A percentile compares a stretch with the other conserved stretches of the same genome.
Evolutionary conservation across 2,329 filamentous ascomycete genomes (phyloP).

Genomic region (Moelleriella libera): DNA sequence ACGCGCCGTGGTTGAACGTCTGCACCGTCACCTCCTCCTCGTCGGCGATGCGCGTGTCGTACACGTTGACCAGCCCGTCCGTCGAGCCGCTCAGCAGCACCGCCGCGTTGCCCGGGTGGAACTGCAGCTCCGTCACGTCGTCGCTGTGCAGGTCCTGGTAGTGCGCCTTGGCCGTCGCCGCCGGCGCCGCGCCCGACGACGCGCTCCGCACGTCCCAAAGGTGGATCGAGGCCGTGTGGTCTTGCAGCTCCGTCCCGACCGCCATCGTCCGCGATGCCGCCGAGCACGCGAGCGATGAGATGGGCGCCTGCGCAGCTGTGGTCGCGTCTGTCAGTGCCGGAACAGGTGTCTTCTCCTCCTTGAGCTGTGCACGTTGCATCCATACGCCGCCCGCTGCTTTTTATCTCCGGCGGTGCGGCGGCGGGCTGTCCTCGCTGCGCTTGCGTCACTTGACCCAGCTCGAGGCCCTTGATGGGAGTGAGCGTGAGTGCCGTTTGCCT

Average conservation of each 20-base stretch:
- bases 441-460: no score
- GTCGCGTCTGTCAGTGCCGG: neutral
- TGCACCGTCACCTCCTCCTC: conserved; percentile 69
- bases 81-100: conserved; percentile 65
- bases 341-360: neutral
- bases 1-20: conserved; percentile 64
- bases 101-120: conserved; percentile 44
- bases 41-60: conserved; percentile 54
- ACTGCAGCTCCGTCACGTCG: conserved; percentile 45
- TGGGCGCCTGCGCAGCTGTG: conserved; percentile 30
- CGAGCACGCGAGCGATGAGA: conserved; percentile 53
- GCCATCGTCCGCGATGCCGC: conserved; percentile 44
- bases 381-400: no score
- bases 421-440: no score
- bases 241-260: conserved; percentile 58
- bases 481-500: no score
- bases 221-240: conserved; percentile 45
- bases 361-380: neutral
- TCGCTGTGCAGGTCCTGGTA: conserved; percentile 56
- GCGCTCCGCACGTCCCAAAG: conserved; percentile 48
- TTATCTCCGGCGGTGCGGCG: no score
- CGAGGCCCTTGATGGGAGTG: no score
- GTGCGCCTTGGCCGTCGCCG: conserved; percentile 33
- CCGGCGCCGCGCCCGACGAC: no score
- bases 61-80: conserved; percentile 66